Percentiles rank a stretch among this genome's conserved stretches.
Evolutionary conservation across 495 filamentous ascomycete species (phyloP).

Genomic region (Tuber microsphaerosporum): DNA sequence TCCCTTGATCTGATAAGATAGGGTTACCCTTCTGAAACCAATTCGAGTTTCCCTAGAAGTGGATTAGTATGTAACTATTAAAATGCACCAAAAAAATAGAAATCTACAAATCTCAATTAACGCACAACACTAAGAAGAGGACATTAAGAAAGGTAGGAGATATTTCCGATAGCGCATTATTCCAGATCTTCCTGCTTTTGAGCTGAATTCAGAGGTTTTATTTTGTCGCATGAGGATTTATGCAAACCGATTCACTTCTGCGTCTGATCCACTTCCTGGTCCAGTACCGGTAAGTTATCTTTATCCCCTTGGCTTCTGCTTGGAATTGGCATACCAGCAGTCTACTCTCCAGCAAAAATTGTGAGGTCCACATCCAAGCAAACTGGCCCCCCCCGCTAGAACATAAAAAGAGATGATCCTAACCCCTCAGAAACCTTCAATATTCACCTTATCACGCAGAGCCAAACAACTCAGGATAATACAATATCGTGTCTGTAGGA

Average conservation of each 20-base stretch:
- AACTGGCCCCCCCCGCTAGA: background rate
- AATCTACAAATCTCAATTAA: too few relatives aligned
- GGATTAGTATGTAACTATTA: too few relatives aligned
- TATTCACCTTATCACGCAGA: background rate
- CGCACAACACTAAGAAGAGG: too few relatives aligned
- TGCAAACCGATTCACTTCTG: too few relatives aligned
- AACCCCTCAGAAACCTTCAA: background rate
- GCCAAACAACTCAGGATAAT: background rate
- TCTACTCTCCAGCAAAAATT: background rate
- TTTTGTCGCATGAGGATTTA: too few relatives aligned
- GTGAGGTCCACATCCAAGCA: background rate
- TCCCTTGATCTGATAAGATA: background rate
- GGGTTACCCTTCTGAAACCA: background rate
- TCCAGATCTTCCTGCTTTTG: too few relatives aligned
- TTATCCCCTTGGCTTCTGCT: background rate
- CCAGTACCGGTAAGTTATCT: too few relatives aligned
- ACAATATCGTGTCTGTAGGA: background rate
- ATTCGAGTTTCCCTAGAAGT: background rate
- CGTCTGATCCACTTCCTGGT: too few relatives aligned
- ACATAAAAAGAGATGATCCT: background rate
- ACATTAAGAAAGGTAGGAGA: too few relatives aligned
- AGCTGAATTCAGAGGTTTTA: too few relatives aligned
- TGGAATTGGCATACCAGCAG: background rate
- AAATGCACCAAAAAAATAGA: too few relatives aligned
- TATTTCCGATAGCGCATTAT: too few relatives aligned